Percentiles rank a stretch among this genome's conserved stretches.
Conservation (phyloP, 129 eudicot species). For the Artemisia tridentata region DNA sequence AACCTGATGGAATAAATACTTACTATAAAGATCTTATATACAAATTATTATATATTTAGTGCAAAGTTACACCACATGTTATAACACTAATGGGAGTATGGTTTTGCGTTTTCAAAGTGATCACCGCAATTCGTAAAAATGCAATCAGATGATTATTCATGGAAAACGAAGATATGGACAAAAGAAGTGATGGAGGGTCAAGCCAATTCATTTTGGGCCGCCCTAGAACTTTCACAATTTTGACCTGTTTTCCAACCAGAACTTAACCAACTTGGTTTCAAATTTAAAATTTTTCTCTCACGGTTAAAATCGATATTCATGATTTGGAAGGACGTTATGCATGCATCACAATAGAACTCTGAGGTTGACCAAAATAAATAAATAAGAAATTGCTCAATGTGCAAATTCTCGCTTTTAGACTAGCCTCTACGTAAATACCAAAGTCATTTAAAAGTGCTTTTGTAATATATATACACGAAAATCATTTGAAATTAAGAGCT, state of each 20-base stretch:
- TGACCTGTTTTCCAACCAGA: no score
- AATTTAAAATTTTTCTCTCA: not conserved
- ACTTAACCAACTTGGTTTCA: conserved; percentile 8
- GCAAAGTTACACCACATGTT: not conserved
- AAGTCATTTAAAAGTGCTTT: conserved; percentile 27
- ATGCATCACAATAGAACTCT: not conserved
- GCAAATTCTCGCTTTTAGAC: conserved; percentile 11
- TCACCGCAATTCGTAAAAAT: not conserved
- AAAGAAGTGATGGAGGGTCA: not conserved
- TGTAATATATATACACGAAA: conserved; percentile 34
- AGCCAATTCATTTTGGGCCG: not conserved
- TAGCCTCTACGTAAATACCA: not conserved
- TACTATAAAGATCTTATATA: not conserved
- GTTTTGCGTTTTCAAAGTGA: not conserved
- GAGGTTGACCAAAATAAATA: conserved; percentile 1
- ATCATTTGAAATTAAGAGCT: conserved; percentile 83
- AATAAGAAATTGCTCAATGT: not conserved
- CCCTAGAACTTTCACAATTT: no score
- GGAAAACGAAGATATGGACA: not conserved
- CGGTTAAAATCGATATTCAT: not conserved
- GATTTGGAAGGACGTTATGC: not conserved
- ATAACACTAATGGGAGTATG: not conserved
- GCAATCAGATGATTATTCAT: not conserved
- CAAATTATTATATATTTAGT: not conserved
- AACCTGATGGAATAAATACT: no score